These are phyloP conservation scores for Coelastrella sp. DNA, from an alignment of 139 green algal species.

Conservation along the genomic window DNA sequence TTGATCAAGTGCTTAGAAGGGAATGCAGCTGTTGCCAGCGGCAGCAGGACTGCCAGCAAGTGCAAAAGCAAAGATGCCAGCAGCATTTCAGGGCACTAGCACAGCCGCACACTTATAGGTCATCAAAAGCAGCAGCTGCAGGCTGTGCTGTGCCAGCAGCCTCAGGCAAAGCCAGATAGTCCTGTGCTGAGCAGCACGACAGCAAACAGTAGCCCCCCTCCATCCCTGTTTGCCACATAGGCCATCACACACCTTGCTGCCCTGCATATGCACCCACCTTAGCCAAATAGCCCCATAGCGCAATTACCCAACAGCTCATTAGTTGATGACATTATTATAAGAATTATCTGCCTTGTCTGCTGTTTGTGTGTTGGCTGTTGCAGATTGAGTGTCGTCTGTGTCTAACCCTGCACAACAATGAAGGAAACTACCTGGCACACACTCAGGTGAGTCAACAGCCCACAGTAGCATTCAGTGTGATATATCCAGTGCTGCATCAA, in stretches of 20 bases:
- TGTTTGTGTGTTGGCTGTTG: background rate
- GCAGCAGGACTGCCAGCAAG: background rate
- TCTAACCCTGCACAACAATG: constrained; percentile 98
- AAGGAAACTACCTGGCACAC: constrained; percentile 99
- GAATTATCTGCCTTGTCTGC: background rate
- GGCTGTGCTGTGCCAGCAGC: background rate
- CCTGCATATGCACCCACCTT: background rate
- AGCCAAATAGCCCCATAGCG: background rate
- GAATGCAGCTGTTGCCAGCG: background rate
- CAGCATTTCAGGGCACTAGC: background rate
- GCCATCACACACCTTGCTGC: too few relatives aligned
- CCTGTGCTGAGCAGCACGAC: background rate
- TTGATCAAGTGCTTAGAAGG: too few relatives aligned
- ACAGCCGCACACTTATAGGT: background rate
- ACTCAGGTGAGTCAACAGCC: constrained; percentile 80
- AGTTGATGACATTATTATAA: too few relatives aligned
- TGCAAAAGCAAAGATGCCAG: background rate
- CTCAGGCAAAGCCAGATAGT: background rate
- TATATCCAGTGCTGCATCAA: background rate
- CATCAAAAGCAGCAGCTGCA: background rate
- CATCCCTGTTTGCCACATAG: too few relatives aligned
- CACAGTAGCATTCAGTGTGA: background rate
- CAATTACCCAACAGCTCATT: background rate
- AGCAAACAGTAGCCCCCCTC: too few relatives aligned
- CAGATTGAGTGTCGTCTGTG: constrained; percentile 99